Percentiles rank a stretch among this genome's conserved stretches.
phyloP scores from a whole-genome alignment of 2,329 filamentous ascomycete species.

The Basipetospora chlamydospora region DNA sequence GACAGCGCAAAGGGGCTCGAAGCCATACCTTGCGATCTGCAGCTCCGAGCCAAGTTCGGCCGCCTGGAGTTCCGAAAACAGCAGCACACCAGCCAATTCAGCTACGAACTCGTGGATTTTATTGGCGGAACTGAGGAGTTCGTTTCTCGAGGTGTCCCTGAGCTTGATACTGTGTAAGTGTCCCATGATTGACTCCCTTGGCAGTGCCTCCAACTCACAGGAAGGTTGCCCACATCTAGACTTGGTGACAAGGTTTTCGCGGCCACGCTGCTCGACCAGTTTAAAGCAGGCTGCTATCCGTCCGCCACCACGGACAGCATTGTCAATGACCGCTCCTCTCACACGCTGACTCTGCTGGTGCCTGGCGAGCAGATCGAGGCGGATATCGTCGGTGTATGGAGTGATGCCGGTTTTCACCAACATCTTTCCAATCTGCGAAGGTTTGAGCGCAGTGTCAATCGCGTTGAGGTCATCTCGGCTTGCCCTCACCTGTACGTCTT shows the following conservation, averaged over 20 bases:
- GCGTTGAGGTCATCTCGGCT: neutral
- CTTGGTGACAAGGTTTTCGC: neutral
- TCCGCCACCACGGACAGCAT: neutral
- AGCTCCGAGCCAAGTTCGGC: slow-evolving; percentile 2
- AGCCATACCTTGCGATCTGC: neutral
- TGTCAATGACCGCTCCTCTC: neutral
- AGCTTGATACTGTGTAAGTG: neutral
- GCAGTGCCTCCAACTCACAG: neutral
- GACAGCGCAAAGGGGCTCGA: neutral
- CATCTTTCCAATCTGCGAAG: neutral
- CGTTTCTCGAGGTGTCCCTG: neutral
- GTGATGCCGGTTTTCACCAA: neutral
- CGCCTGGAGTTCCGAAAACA: neutral
- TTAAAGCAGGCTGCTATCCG: neutral
- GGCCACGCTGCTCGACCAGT: neutral
- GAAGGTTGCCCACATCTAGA: neutral
- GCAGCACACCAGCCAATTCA: neutral
- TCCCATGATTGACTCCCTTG: neutral
- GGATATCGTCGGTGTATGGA: neutral
- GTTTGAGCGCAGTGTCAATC: neutral
- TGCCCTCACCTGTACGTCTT: neutral
- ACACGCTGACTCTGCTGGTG: neutral
- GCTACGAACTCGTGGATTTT: neutral
- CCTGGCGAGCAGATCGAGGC: neutral
- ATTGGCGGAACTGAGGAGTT: neutral